Evolutionary conservation across 495 filamentous ascomycete genomes (phyloP).

Genomic region (Rusavskia elegans): DNA sequence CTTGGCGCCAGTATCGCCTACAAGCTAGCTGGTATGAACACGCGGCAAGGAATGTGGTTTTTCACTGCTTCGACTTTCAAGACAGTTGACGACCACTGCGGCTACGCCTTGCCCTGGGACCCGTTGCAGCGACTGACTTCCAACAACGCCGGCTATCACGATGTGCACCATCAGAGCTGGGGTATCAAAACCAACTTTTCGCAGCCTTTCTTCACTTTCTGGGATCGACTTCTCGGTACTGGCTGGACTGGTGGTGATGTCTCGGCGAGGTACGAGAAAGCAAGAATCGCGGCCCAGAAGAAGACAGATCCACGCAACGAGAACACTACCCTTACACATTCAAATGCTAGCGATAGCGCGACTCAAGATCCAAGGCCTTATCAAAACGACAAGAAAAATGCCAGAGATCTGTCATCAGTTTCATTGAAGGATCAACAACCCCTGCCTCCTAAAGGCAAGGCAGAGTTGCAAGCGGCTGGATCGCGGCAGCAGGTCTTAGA

Average conservation of each 20-base stretch:
- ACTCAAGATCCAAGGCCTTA: slow-evolving; percentile 8
- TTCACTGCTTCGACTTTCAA: slow-evolving; percentile 62
- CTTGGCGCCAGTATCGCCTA: slow-evolving; percentile 56
- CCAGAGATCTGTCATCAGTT: slow-evolving; percentile 3
- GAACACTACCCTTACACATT: slow-evolving; percentile 7
- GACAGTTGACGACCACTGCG: slow-evolving; percentile 79
- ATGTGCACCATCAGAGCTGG: slow-evolving; percentile 84
- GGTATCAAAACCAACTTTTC: slow-evolving; percentile 68
- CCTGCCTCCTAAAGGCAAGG: slow-evolving; percentile 12
- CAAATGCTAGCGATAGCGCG: slow-evolving; percentile 4
- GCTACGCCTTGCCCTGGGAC: slow-evolving; percentile 68
- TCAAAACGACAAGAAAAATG: slow-evolving; percentile 10
- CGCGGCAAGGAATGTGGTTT: slow-evolving; percentile 55
- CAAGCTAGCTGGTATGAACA: slow-evolving; percentile 49
- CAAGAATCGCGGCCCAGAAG: slow-evolving; percentile 18
- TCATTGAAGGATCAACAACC: slow-evolving; percentile 4
- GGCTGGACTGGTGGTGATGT: slow-evolving; percentile 53
- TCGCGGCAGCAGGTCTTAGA: slow-evolving; percentile 16
- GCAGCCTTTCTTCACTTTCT: slow-evolving; percentile 78
- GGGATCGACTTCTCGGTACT: slow-evolving; percentile 59
- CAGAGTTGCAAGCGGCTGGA: slow-evolving; percentile 12
- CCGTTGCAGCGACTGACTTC: slow-evolving; percentile 63
- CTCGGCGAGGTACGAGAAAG: slow-evolving; percentile 27
- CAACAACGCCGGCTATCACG: slow-evolving; percentile 78
- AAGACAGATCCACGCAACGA: slow-evolving; percentile 13